A percentile compares a stretch with the other conserved stretches of the same genome.
These are phyloP conservation scores for Dryas drummondii DNA, from an alignment of 306 rosid genomes.

Conservation along the genomic window DNA sequence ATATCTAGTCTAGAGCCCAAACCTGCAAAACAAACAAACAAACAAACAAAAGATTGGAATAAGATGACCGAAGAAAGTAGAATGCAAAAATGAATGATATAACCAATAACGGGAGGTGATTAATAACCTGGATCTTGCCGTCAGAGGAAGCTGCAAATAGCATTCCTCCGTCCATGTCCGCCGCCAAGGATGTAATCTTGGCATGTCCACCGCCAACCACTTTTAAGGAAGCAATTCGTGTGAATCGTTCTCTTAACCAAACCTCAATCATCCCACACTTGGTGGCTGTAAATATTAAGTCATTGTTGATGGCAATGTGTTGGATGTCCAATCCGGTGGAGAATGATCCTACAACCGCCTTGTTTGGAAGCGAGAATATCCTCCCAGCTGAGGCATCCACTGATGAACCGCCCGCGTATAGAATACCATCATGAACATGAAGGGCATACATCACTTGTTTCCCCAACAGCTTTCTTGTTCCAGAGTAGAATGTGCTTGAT, in stretches of 20 bases:
- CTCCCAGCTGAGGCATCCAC: constrained; percentile 67
- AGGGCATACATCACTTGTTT: constrained; percentile 75
- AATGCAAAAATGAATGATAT: too few relatives aligned
- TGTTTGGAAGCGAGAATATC: constrained; percentile 64
- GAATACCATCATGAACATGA: constrained; percentile 58
- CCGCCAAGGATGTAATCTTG: constrained; percentile 64
- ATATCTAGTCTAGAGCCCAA: constrained; percentile 66
- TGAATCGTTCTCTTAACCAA: constrained; percentile 63
- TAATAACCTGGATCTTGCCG: constrained; percentile 78
- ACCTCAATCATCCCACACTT: constrained; percentile 77
- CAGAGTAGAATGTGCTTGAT: constrained; percentile 67
- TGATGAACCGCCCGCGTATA: constrained; percentile 71
- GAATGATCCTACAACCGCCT: constrained; percentile 64
- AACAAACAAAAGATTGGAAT: neutral
- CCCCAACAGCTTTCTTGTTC: constrained; percentile 73
- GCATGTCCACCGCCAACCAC: constrained; percentile 58
- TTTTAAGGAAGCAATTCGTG: constrained; percentile 64
- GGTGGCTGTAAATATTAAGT: constrained; percentile 70
- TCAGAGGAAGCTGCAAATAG: constrained; percentile 77
- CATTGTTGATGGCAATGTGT: constrained; percentile 61
- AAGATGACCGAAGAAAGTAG: neutral
- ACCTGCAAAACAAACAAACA: constrained; percentile 45
- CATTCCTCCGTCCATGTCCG: constrained; percentile 58
- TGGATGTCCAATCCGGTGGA: constrained; percentile 69
- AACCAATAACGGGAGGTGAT: too few relatives aligned